Percentiles rank a stretch among this genome's conserved stretches.
Conservation (phyloP, 2,329 filamentous ascomycete genomes). For the Nemania serpens region DNA sequence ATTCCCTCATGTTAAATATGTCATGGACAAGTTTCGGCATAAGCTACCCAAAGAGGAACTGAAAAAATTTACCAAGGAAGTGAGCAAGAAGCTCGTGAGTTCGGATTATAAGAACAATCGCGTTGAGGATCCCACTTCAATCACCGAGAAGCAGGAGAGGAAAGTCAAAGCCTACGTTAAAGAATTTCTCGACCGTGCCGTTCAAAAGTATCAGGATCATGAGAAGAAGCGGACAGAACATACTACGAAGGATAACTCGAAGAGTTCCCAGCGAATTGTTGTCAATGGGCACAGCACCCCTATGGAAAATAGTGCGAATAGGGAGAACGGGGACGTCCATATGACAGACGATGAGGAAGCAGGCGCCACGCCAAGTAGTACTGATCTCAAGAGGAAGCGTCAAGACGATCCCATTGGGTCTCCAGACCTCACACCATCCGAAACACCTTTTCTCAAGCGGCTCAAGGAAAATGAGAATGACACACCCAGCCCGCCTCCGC, state of each 20-base stretch:
- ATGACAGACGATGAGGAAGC: slow-evolving; percentile 51
- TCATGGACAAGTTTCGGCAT: slow-evolving; percentile 84
- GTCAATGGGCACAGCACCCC: slow-evolving; percentile 28
- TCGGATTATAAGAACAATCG: slow-evolving; percentile 90
- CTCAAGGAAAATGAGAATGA: slow-evolving; percentile 54
- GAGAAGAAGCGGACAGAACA: slow-evolving; percentile 66
- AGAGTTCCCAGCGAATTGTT: slow-evolving; percentile 35
- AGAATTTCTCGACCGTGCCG: slow-evolving; percentile 85
- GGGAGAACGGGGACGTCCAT: slow-evolving; percentile 42
- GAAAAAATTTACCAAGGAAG: slow-evolving; percentile 66
- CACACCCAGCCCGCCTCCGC: slow-evolving; percentile 44
- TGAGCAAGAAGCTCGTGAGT: slow-evolving; percentile 86
- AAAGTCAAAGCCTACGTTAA: slow-evolving; percentile 84
- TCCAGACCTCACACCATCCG: slow-evolving; percentile 54
- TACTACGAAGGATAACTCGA: slow-evolving; percentile 36
- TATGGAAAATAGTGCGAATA: slow-evolving; percentile 31
- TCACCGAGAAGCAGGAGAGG: slow-evolving; percentile 77
- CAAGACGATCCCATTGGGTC: slow-evolving; percentile 50
- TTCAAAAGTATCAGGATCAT: slow-evolving; percentile 71
- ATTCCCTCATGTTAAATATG: slow-evolving; percentile 81
- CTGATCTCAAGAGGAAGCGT: slow-evolving; percentile 69
- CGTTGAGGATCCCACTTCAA: slow-evolving; percentile 77
- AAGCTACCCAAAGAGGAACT: slow-evolving; percentile 82
- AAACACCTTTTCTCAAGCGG: slow-evolving; percentile 61
- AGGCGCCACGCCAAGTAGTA: slow-evolving; percentile 51